A percentile compares a stretch with the other conserved stretches of the same genome.
Evolutionary conservation across 768 basidiomycete species (phyloP).

Genomic region (Phanerochaete carnosa): DNA sequence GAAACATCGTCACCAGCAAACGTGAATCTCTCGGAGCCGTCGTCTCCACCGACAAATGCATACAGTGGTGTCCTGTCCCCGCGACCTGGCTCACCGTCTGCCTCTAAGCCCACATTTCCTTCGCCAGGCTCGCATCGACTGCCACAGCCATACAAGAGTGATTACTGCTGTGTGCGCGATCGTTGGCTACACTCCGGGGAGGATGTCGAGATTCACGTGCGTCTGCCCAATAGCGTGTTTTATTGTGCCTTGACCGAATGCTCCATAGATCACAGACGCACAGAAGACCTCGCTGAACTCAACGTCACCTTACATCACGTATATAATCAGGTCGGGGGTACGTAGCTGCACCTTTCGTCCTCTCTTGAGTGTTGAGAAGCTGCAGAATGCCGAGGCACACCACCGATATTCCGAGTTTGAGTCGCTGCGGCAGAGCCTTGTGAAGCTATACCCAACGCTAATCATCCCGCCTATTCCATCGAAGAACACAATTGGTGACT

Average conservation of each 20-base stretch:
- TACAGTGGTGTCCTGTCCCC: slow-evolving; percentile 29
- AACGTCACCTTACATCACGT: slow-evolving; percentile 89
- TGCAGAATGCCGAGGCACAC: slow-evolving; percentile 72
- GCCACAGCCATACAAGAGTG: slow-evolving; percentile 58
- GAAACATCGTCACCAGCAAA: slow-evolving; percentile 54
- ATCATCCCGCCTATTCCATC: slow-evolving; percentile 98
- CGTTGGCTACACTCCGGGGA: slow-evolving; percentile 78
- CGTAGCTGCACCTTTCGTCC: not conserved
- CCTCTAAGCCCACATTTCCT: slow-evolving; percentile 45
- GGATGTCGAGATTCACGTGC: slow-evolving; percentile 74
- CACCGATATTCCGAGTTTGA: slow-evolving; percentile 99
- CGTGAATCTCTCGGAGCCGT: slow-evolving; percentile 55
- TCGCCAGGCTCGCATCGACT: slow-evolving; percentile 56
- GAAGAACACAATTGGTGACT: slow-evolving; percentile 93
- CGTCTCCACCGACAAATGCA: slow-evolving; percentile 51
- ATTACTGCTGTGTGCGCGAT: slow-evolving; percentile 77
- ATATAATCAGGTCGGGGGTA: slow-evolving; percentile 89
- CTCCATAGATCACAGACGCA: slow-evolving; percentile 84
- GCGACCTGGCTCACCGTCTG: slow-evolving; percentile 42
- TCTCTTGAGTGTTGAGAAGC: too few species aligned
- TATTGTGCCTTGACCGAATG: not conserved
- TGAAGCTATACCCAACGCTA: slow-evolving; percentile 89
- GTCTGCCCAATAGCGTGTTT: slow-evolving; percentile 22
- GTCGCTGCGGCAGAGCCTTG: slow-evolving; percentile 78
- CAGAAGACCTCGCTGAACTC: slow-evolving; percentile 90